Evolutionary conservation across 495 filamentous ascomycete species (phyloP), one percentile per base, ranked within the genome.

Genomic region (Talaromyces nanjingensis): DNA sequence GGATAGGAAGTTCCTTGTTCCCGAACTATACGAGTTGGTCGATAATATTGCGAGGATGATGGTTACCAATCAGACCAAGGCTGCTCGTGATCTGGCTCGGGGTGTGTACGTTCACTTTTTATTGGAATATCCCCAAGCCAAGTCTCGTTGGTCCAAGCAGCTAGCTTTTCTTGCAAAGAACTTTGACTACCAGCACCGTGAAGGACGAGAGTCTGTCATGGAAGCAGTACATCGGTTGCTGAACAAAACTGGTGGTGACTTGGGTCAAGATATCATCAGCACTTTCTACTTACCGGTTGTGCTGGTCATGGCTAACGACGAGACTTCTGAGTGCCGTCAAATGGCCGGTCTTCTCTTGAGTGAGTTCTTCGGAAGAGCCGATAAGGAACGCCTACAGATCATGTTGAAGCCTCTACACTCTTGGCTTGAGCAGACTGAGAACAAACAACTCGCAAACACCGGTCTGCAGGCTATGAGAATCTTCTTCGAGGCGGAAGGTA

Each of bases 41-140:
- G 94, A 98, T 69, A 83, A 88, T 66, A 87, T 97, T 34, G 90
- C 91, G 25, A 85, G 81, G n/a, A 88, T 98, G 74, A 96, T 98
- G 93, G 90, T 98, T 63, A 97, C 90, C 25, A 97, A 97, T 73
- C 89, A 96, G 63, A 92, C 92, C 66, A 87, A 88, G 67, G 85
- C 87, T 65, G 89, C 93, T 3, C 84, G 93, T 49, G 92, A 97
- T 68, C 76, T 93, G 37, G 93, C 93, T 18, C 85, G 96, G 31
- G 91, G 91, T 22, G 89, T 87, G 25, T 98, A 96, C 75, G 86
- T 97, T 72, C 91, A 96, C 68, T 98, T 98, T 80, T 74, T 98
- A 39, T 86, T 92, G 66, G 90, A 97, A 53, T 98, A 97, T 70
- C 94, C 94, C 0, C 94, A 98, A 70, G 91, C 88, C 67, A 91